These are phyloP conservation scores for Candida ipomoeae DNA, from an alignment of 805 yeast species.

Conservation along the genomic window DNA sequence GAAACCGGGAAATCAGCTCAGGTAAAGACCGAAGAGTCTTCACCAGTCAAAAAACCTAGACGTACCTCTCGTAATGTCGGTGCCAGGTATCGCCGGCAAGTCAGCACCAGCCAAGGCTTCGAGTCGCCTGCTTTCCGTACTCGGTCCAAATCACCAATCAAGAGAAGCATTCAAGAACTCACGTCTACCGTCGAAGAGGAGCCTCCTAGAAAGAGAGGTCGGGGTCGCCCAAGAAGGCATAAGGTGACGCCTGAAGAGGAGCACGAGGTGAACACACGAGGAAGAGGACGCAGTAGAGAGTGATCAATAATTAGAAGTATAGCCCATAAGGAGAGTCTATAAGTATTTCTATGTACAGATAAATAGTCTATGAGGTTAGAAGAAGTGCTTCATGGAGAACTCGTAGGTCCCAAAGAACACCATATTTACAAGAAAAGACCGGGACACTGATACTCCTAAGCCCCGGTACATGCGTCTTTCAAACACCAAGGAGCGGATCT, in stretches of 20 bases:
- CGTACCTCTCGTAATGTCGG: neutral
- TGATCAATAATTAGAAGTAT: neutral
- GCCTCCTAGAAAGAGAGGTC: conserved; percentile 10
- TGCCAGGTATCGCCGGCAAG: neutral
- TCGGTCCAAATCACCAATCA: conserved; percentile 18
- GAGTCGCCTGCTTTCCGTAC: conserved; percentile 19
- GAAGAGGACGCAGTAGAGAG: conserved; percentile 10
- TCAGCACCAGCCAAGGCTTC: neutral
- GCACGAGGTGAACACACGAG: conserved; percentile 9
- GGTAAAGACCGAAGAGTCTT: neutral
- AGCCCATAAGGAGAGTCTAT: neutral
- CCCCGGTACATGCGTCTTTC: conserved; percentile 64
- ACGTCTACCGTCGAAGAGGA: conserved; percentile 15
- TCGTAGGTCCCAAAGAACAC: conserved; percentile 74
- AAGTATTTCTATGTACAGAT: neutral
- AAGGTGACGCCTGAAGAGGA: neutral
- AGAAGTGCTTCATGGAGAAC: conserved; percentile 54
- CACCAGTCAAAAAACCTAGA: neutral
- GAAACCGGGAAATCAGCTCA: neutral
- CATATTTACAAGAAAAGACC: conserved; percentile 71
- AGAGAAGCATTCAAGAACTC: conserved; percentile 17
- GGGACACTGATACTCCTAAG: conserved; percentile 64
- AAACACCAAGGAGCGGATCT: conserved; percentile 29
- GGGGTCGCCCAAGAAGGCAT: conserved; percentile 7
- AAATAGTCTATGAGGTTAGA: conserved; percentile 3